These are phyloP conservation scores for Fusarium sp. DNA, from an alignment of 2,329 filamentous ascomycete genomes.

Conservation along the genomic window DNA sequence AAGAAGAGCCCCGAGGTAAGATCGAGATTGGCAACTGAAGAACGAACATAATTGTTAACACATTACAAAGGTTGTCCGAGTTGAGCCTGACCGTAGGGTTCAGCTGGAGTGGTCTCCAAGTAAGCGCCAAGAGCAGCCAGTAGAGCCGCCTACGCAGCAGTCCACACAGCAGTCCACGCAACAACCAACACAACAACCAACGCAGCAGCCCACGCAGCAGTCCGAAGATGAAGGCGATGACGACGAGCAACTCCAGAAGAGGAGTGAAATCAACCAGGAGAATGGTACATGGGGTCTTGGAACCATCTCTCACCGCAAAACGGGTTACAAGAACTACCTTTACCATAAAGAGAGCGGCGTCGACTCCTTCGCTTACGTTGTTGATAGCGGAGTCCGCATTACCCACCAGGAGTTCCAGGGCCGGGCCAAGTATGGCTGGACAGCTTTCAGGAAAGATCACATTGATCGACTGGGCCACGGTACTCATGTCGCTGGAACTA, in stretches of 20 bases:
- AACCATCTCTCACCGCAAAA: conserved; percentile 51
- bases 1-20: conserved; percentile 60
- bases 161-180: background rate
- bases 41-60: conserved; percentile 1
- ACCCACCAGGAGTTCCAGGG: conserved; percentile 69
- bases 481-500: conserved; percentile 58
- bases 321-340: conserved; percentile 57
- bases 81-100: conserved; percentile 52
- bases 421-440: conserved; percentile 58
- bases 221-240: background rate
- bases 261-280: conserved; percentile 48
- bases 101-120: conserved; percentile 34
- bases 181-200: too few relatives aligned
- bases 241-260: conserved; percentile 40
- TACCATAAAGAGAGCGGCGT: conserved; percentile 62
- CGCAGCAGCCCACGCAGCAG: too few relatives aligned
- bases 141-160: background rate
- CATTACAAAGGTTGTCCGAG: conserved; percentile 44
- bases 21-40: background rate
- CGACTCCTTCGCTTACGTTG: conserved; percentile 72
- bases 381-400: conserved; percentile 73
- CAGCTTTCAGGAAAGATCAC: conserved; percentile 46
- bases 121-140: conserved; percentile 22
- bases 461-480: conserved; percentile 59
- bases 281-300: conserved; percentile 53